Evolutionary conservation across 495 filamentous ascomycete genomes (phyloP), one percentile per base, ranked within the genome.

Genomic region (Aspergillus indologenus): DNA sequence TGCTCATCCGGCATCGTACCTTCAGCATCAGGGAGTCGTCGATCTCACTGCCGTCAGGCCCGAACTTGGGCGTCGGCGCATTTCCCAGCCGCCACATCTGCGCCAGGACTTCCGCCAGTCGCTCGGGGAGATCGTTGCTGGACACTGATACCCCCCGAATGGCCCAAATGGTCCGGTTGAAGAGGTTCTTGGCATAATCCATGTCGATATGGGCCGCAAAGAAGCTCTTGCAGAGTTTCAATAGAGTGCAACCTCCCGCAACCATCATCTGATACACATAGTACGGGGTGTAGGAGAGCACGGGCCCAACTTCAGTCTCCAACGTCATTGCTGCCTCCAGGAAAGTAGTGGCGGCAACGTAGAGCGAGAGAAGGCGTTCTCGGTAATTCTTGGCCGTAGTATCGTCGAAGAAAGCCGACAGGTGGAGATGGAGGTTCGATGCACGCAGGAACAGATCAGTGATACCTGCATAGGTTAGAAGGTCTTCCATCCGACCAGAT

Each of bases 231-330:
- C 92, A 81, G 26, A 97, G 79, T 69, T 96, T 96, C 53, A 95
- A 76, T 42, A 97, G 72, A 5, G 90, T 87, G 66, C 93, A 95
- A 17, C 90, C 90, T 1, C 85, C 90, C 42, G 91, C 92, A 42
- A 95, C 86, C 65, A 95, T 86, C 88, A 96, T 96, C 72, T 96
- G 92, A 63, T 92, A 87, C 54, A 96, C 81, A 69, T 96, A 96
- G 67, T 93, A 92, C 44, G 90, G 90, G 18, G 87, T 83, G 65
- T 89, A 91, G 19, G 79, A 79, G 14, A 96, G 74, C 19, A 88
- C 78, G 24, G 72, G 62, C 47, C 74, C 71, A 54, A 71, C 70
- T 43, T 75, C 66, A 1, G 78, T 75, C 61, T 86, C 81, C 3
- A 87, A 72, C 17, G 83, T 80, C 64, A 93, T 82, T 15, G 88